These are phyloP conservation scores for Termitomyces heimii DNA, from an alignment of 768 basidiomycete genomes.

Conservation along the genomic window DNA sequence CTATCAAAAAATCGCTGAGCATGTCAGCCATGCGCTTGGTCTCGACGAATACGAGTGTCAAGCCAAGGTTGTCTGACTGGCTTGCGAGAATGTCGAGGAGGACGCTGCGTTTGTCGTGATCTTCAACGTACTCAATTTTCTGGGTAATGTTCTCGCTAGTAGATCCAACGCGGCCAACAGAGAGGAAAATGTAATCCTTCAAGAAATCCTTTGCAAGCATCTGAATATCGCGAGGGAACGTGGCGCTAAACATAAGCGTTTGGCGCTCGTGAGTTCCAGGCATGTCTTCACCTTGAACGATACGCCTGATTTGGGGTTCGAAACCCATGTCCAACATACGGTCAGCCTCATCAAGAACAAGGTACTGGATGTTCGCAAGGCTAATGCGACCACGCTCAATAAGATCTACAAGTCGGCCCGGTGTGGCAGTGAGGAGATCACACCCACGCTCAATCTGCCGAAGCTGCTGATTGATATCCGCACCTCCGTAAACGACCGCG, in stretches of 20 bases:
- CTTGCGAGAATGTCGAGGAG: constrained; percentile 90
- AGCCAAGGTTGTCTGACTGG: constrained; percentile 58
- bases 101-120: constrained; percentile 93
- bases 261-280: constrained; percentile 88
- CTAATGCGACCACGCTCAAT: constrained; percentile 98
- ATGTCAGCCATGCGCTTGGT: constrained; percentile 99
- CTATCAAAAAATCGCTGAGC: constrained; percentile 92
- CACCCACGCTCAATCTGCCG: constrained; percentile 94
- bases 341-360: constrained; percentile 98
- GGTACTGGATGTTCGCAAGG: constrained; percentile 93
- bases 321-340: constrained; percentile 99
- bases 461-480: constrained; percentile 94
- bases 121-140: constrained; percentile 98
- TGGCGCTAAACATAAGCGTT: constrained; percentile 99
- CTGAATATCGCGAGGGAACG: constrained; percentile 99
- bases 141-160: constrained; percentile 99
- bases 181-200: constrained; percentile 98
- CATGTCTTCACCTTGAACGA: constrained; percentile 99
- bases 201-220: constrained; percentile 93
- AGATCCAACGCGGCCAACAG: constrained; percentile 95
- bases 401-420: constrained; percentile 95
- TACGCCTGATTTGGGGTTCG: constrained; percentile 97
- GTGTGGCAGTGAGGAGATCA: constrained; percentile 94
- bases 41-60: constrained; percentile 97
- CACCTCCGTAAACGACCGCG: constrained; percentile 98